A percentile compares a stretch with the other conserved stretches of the same genome.
Conservation (phyloP, 371 early-diverging fungal species). For the Massospora cicadina region DNA sequence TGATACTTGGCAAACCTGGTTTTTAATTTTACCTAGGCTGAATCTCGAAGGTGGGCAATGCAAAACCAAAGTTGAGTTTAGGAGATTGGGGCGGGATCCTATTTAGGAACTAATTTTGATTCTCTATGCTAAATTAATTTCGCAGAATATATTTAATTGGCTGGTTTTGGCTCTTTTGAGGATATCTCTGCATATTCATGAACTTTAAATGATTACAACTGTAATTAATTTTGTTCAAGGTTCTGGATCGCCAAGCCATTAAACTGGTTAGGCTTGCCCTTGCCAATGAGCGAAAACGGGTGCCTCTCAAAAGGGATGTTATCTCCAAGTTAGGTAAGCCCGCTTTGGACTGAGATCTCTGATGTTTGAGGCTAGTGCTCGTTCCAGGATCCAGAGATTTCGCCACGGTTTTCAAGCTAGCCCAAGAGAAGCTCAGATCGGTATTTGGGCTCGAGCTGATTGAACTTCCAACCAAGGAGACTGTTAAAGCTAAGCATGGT, state of each 20-base stretch:
- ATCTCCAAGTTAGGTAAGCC: not conserved
- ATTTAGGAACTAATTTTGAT: too few species aligned
- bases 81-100: too few species aligned
- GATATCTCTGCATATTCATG: too few species aligned
- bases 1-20: too few species aligned
- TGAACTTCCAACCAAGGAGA: slow-evolving; percentile 28
- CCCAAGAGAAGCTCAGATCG: slow-evolving; percentile 26
- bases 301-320: not conserved
- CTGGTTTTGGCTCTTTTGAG: too few species aligned
- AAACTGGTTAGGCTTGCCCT: slow-evolving; percentile 1
- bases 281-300: not conserved
- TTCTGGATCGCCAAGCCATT: not conserved
- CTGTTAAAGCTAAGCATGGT: not conserved
- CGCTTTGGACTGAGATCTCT: not conserved
- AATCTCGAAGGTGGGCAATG: too few species aligned
- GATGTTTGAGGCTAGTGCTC: not conserved
- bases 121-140: too few species aligned
- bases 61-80: too few species aligned
- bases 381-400: slow-evolving; percentile 14
- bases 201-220: too few species aligned
- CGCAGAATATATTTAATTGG: too few species aligned
- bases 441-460: slow-evolving; percentile 47
- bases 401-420: slow-evolving; percentile 22
- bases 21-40: too few species aligned
- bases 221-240: not conserved